Evolutionary conservation across 371 early-diverging fungal species (phyloP), one percentile per base, ranked within the genome.

Genomic region (Umbelopsis sp.): DNA sequence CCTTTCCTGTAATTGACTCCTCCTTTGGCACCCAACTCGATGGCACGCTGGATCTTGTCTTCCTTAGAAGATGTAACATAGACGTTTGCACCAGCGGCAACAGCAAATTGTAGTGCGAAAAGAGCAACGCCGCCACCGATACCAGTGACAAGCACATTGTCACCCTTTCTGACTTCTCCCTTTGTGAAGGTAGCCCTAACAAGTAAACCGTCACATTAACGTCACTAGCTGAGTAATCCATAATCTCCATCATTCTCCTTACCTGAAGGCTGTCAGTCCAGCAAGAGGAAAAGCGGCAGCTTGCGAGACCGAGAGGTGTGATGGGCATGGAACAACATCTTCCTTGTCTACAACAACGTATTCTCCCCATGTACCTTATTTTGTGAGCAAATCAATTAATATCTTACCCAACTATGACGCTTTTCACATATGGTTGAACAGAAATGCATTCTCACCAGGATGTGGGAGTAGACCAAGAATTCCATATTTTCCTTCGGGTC

Each of bases 61-160:
- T 79, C 79, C 41, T 81, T 84, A 18, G 89, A 88, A 11, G 90
- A 89, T 6, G 91, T 91, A 50, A 92, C 93, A 72, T 82, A 91
- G 4, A 89, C 91, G 65, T 87, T 81, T 22, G 91, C 91, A 18
- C 92, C 92, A 7, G 75, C 81, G 35, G 90, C 88, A 10, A 90
- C 83, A 22, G 87, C 85, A 70, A 92, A 89, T 65, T 87, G 86
- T 44, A 92, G 72, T 5, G 90, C 91, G 72, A 84, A 80, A 35
- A 91, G 70, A 0, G 93, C 93, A 44, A 92, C 93, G 64, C 93
- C 93, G 50, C 92, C 92, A 22, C 87, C 90, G 72, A 92, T 91
- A 44, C 93, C 93, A 25, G 91, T 86, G 52, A 92, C 80, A n/a
- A 92, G 73, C 3, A 92, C 88, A 71, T 85, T 82, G 22, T 87